Evolutionary conservation across 1,284 basidiomycete species (phyloP).

Genomic region (Apiotrichum siamense): DNA sequence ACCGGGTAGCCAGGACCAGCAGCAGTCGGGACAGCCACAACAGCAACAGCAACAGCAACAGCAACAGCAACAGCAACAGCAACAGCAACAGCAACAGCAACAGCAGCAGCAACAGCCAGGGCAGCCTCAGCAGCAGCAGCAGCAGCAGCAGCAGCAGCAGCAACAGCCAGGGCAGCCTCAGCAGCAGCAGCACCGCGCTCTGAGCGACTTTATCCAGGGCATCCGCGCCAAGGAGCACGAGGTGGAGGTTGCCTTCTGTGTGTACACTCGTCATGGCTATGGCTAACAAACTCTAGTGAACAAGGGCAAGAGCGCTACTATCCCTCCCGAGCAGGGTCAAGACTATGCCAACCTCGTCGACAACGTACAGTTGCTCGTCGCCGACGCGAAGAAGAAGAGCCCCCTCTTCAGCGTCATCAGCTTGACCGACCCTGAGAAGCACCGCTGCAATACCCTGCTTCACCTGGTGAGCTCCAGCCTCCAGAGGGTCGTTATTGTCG

Average conservation of each 20-base stretch:
- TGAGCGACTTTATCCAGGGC: constrained; percentile 11
- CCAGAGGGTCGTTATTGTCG: background rate
- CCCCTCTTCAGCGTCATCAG: constrained; percentile 15
- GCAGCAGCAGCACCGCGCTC: background rate
- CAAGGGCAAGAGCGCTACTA: constrained; percentile 7
- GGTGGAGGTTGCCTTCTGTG: constrained; percentile 14
- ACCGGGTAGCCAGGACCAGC: constrained; percentile 1
- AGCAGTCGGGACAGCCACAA: background rate
- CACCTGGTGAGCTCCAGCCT: constrained; percentile 5
- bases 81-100: background rate
- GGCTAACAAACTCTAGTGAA: constrained; percentile 10
- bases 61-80: background rate
- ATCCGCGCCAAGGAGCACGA: constrained; percentile 14
- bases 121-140: background rate
- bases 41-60: background rate
- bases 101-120: background rate
- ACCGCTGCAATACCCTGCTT: constrained; percentile 7
- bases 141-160: background rate
- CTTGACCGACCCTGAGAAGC: constrained; percentile 10
- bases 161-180: background rate
- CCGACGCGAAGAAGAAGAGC: constrained; percentile 15
- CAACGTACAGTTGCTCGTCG: constrained; percentile 4
- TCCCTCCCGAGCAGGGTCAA: constrained; percentile 13
- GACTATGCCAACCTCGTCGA: constrained; percentile 11
- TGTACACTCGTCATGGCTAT: background rate